Percentiles rank a stretch among this genome's conserved stretches.
Evolutionary conservation across 345 rosid species (phyloP).

Genomic region (Dovyalis caffra): DNA sequence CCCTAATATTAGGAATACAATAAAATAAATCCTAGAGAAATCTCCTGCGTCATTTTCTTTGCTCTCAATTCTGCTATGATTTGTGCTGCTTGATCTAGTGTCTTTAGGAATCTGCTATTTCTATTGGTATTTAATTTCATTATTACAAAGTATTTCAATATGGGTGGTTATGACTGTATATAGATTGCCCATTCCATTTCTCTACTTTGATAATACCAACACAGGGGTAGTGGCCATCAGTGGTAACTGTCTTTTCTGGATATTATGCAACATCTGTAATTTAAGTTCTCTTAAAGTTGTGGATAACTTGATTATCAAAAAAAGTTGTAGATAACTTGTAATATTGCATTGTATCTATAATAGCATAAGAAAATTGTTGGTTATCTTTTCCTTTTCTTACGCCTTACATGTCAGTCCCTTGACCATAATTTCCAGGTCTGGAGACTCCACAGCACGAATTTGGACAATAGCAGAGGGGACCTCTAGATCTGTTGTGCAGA

Average conservation of each 20-base stretch:
- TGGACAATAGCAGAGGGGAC: slow-evolving; percentile 79
- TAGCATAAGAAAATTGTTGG: not conserved
- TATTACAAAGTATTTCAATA: not conserved
- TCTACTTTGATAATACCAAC: not conserved
- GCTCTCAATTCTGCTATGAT: not conserved
- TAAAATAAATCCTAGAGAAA: no score
- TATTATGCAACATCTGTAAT: not conserved
- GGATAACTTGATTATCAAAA: no score
- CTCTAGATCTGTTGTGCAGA: slow-evolving; percentile 46
- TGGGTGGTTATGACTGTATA: not conserved
- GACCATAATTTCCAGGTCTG: slow-evolving; percentile 55
- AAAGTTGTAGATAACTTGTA: not conserved
- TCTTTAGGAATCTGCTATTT: not conserved
- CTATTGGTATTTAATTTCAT: not conserved
- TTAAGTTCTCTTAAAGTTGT: not conserved
- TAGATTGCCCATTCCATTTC: not conserved
- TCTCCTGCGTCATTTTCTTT: no score
- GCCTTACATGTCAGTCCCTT: slow-evolving; percentile 6
- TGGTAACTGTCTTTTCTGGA: not conserved
- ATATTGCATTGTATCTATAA: not conserved
- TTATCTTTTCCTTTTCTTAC: not conserved
- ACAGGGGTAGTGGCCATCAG: not conserved
- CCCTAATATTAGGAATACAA: no score
- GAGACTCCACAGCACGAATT: slow-evolving; percentile 97
- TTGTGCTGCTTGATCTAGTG: not conserved